Base-by-base conservation (phyloP, 768 basidiomycete species). In the Psilocybe subaeruginosa region DNA sequence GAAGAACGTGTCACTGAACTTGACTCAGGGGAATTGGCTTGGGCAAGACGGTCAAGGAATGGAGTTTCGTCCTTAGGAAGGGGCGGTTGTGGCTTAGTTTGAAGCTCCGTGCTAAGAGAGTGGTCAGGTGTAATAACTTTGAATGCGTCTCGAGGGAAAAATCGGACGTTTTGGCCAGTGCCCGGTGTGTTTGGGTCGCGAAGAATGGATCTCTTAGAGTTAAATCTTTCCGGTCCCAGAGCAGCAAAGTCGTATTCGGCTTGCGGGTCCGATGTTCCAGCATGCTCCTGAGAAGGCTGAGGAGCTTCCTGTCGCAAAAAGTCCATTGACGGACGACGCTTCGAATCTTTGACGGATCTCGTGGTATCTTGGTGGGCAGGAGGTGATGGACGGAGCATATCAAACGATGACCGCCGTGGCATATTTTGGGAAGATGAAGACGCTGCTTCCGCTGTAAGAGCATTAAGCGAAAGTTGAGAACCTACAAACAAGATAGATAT, bases 141-240 rank as follows among this genome's bases (percentile, higher is more conserved):
- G 76, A 83, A 88, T 11, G 85, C 86, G 56, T 90, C 86, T 29
- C 85, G 81, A 29, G 89, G 85, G 72, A 91, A 90, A 76, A 92
- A 91, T 5, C 90, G 86, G 45, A 92, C 90, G 61, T 86, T 91
- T 69, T 87, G 86, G n/a, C 90, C 90, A 9, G 89, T 90, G 3
- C 87, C 89, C 14, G 90, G 90, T 0, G 89, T 88, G 50, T 86
- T 86, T 3, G 82, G 83, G 62, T 88, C 86, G 45, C 88, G 87
- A 29, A 92, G 79, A 64, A 92, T 92, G 14, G 90, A 91, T 12
- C 89, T 84, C 4, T 89, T 78, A 11, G 89, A 90, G 55, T 80
- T 81, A 60, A 73, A 79, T 59, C 73, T 73, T 27, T 80, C 77
- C 48, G 70, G 60, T 23, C 62, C 69, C 53, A 68, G 77, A 70